Percentiles rank a stretch among this genome's conserved stretches.
phyloP scores from a whole-genome alignment of 1,284 basidiomycete genomes.

The Naganishia liquefaciens region DNA sequence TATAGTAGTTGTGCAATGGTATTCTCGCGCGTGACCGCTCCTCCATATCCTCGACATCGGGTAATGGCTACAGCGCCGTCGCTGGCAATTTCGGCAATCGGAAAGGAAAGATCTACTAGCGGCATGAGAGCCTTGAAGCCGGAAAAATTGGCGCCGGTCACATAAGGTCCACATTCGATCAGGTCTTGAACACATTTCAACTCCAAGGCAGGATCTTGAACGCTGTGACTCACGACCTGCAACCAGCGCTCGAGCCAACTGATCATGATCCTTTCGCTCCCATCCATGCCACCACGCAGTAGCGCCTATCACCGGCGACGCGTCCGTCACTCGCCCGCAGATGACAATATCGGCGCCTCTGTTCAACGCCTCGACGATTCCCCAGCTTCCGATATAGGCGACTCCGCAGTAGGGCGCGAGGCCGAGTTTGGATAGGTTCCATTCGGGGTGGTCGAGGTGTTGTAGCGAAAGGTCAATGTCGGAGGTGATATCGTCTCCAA shows the following conservation, averaged over 20 bases:
- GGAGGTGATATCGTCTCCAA: constrained; percentile 23
- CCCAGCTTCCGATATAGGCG: constrained; percentile 31
- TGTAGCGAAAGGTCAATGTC: constrained; percentile 4
- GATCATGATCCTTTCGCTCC: constrained; percentile 35
- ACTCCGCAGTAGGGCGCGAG: constrained; percentile 25
- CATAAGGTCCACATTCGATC: constrained; percentile 38
- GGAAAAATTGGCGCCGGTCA: constrained; percentile 40
- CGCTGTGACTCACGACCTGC: constrained; percentile 34
- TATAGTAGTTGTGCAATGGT: constrained; percentile 24
- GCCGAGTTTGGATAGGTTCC: constrained; percentile 30
- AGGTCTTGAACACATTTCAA: not conserved
- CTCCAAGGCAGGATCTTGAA: not conserved
- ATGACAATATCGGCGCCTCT: constrained; percentile 42
- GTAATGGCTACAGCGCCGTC: constrained; percentile 39
- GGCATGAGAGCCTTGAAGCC: constrained; percentile 38
- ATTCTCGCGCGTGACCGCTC: constrained; percentile 26
- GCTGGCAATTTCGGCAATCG: constrained; percentile 40
- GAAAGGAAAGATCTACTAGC: constrained; percentile 39
- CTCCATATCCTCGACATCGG: constrained; percentile 31
- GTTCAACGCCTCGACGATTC: constrained; percentile 34
- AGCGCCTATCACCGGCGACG: constrained; percentile 36
- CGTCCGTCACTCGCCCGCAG: constrained; percentile 40
- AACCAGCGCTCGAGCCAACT: constrained; percentile 38
- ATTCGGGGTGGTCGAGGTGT: constrained; percentile 27
- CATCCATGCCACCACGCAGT: constrained; percentile 40